These are phyloP conservation scores for Aspergillus pseudoterreus DNA, from an alignment of 2,329 filamentous ascomycete genomes.

Conservation along the genomic window DNA sequence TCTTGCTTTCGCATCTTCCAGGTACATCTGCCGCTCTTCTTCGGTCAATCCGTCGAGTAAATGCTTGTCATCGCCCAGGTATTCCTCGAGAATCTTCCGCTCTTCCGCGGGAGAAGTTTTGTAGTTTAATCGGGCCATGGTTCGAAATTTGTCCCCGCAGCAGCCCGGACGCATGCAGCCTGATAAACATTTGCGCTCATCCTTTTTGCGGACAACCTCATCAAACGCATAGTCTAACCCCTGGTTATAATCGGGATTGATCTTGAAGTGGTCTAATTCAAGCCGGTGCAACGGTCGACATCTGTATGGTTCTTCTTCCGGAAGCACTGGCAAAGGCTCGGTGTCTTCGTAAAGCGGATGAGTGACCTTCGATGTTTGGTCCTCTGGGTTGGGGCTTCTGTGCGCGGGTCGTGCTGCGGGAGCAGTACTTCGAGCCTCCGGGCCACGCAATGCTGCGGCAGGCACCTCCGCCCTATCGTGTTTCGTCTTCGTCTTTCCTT, in stretches of 20 bases:
- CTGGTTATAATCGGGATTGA: conserved; percentile 70
- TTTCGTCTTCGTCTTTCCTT: background rate
- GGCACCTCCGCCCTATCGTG: background rate
- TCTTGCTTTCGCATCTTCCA: conserved; percentile 72
- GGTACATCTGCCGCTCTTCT: conserved; percentile 61
- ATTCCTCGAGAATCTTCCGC: conserved; percentile 47
- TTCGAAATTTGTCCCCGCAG: conserved; percentile 68
- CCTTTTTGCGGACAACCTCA: conserved; percentile 68
- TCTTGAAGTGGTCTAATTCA: conserved; percentile 69
- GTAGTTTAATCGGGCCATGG: conserved; percentile 52
- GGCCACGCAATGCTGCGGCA: background rate
- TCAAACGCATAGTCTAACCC: conserved; percentile 69
- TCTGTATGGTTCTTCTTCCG: conserved; percentile 51
- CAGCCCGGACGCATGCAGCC: conserved; percentile 74
- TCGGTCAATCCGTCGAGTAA: conserved; percentile 48
- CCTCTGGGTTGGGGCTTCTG: background rate
- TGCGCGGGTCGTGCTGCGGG: background rate
- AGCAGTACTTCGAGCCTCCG: background rate
- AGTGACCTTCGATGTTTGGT: background rate
- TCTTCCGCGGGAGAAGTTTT: conserved; percentile 18
- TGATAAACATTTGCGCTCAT: conserved; percentile 65
- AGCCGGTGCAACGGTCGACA: conserved; percentile 56
- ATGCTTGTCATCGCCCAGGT: conserved; percentile 45
- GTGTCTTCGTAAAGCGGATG: background rate
- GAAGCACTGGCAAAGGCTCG: conserved; percentile 8